Evolutionary conservation across 345 rosid species (phyloP), one percentile per base, ranked within the genome.

Genomic region (Citrus trifoliata): DNA sequence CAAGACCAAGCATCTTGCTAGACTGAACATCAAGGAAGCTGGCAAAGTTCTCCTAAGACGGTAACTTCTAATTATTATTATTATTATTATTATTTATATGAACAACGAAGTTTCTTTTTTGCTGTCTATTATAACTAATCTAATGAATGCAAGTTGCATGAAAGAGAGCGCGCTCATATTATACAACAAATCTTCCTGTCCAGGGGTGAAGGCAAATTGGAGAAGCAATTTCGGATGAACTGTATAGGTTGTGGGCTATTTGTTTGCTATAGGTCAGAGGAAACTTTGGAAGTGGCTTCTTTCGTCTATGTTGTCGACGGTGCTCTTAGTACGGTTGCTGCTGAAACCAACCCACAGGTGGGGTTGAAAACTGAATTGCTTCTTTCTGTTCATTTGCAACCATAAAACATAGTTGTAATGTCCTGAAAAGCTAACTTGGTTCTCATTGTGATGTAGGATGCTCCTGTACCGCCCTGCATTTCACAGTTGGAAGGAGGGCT

Each of bases 201-300:
- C 78, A 95, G 99, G 70, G 98, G 95, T 22, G 98, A 97, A 91
- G 99, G 98, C 19, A 94, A 88, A 75, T 53, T 93, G 83, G 99
- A 97, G 95, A 97, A 93, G 89, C 99, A 97, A 79, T 94, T 89
- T 82, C 94, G 98, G 21, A 93, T 97, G 99, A 94, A 91, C 80
- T 97, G 99, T 80, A 60, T 97, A 3, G 93, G 98, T 12, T 97
- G 99, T 78, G 89, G 88, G 74, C 89, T 97, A 21, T 93, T 97
- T 71, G 98, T 97, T 75, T 94, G 97, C 83, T 94, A 94, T 80
- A 94, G 98, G 5, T 89, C 97, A 6, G 98, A 97, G 87, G 98
- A 97, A 86, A 90, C 86, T 80, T 73, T 92, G 75, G 99, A 97
- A 75, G 46, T 80, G 33, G 88, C 93, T 35, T 90, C 98, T 38